Evolutionary conservation across 1,284 basidiomycete species (phyloP).

Genomic region (Leccinum pseudoinsigne): DNA sequence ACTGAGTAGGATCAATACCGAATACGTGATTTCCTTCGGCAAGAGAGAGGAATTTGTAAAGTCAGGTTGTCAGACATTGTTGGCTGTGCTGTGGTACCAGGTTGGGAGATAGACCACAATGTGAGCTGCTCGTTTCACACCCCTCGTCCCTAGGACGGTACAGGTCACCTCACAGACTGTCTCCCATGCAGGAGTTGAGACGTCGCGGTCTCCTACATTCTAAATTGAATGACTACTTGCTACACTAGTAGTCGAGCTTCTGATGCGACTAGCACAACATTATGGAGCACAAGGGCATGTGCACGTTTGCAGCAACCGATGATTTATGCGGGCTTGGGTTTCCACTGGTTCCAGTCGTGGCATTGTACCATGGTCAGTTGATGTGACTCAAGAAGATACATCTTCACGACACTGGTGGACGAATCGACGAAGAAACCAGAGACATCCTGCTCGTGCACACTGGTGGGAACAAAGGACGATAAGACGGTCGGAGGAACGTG

Average conservation of each 20-base stretch:
- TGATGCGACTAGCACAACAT: too few relatives aligned
- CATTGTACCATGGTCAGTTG: neutral
- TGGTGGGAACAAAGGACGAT: neutral
- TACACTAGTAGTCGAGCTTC: too few relatives aligned
- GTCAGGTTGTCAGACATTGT: neutral
- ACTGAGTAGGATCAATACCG: neutral
- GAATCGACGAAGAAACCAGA: neutral
- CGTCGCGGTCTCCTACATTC: neutral
- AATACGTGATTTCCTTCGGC: neutral
- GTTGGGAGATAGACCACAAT: neutral
- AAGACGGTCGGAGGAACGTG: neutral
- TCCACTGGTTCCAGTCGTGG: neutral
- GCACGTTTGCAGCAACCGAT: neutral
- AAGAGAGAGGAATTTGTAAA: neutral
- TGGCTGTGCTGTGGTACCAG: neutral
- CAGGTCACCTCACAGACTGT: too few relatives aligned
- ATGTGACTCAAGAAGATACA: neutral
- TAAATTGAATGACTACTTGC: neutral
- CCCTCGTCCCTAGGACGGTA: neutral
- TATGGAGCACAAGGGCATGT: neutral
- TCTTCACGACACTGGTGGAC: neutral
- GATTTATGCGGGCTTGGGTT: neutral
- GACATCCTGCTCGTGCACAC: too few relatives aligned
- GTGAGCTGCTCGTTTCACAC: neutral
- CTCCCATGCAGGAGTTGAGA: too few relatives aligned